These are phyloP conservation scores for Tetracladium setigerum DNA, from an alignment of 495 filamentous ascomycete genomes.

Conservation along the genomic window DNA sequence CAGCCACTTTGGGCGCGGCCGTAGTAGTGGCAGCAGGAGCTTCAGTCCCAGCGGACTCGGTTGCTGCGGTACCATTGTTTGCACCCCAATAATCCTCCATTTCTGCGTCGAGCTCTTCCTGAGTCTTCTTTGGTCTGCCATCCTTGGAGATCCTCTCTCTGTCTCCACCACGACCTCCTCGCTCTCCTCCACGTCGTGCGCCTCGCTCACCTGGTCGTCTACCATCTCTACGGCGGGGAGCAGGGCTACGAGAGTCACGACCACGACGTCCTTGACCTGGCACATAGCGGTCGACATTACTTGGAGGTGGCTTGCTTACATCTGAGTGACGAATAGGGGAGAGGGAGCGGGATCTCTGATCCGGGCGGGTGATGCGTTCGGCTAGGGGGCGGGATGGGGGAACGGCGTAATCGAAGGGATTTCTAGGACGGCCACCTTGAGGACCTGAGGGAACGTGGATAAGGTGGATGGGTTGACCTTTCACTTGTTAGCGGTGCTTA, in stretches of 20 bases:
- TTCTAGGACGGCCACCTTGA: slow-evolving; percentile 30
- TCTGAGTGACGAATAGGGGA: slow-evolving; percentile 52
- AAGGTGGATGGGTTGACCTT: slow-evolving; percentile 77
- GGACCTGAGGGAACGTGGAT: slow-evolving; percentile 52
- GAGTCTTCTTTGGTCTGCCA: slow-evolving; percentile 65
- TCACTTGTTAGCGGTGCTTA: background rate
- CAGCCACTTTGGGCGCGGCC: background rate
- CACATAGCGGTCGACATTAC: slow-evolving; percentile 78
- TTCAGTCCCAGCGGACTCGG: slow-evolving; percentile 12
- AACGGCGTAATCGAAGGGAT: slow-evolving; percentile 52
- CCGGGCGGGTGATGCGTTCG: slow-evolving; percentile 60
- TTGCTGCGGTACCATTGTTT: slow-evolving; percentile 13
- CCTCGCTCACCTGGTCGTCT: slow-evolving; percentile 45
- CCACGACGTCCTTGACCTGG: slow-evolving; percentile 54
- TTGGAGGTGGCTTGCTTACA: slow-evolving; percentile 59
- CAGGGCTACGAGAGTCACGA: slow-evolving; percentile 41
- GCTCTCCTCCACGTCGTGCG: slow-evolving; percentile 31
- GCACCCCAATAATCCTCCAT: slow-evolving; percentile 73
- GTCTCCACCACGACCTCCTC: slow-evolving; percentile 29
- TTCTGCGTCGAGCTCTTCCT: slow-evolving; percentile 68
- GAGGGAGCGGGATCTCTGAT: slow-evolving; percentile 39
- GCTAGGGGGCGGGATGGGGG: slow-evolving; percentile 56
- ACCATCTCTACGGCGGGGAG: slow-evolving; percentile 36
- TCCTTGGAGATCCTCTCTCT: slow-evolving; percentile 38
- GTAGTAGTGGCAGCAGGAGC: slow-evolving; percentile 18